Conservation (phyloP, 306 rosid genomes). For the Hippophae rhamnoides region DNA sequence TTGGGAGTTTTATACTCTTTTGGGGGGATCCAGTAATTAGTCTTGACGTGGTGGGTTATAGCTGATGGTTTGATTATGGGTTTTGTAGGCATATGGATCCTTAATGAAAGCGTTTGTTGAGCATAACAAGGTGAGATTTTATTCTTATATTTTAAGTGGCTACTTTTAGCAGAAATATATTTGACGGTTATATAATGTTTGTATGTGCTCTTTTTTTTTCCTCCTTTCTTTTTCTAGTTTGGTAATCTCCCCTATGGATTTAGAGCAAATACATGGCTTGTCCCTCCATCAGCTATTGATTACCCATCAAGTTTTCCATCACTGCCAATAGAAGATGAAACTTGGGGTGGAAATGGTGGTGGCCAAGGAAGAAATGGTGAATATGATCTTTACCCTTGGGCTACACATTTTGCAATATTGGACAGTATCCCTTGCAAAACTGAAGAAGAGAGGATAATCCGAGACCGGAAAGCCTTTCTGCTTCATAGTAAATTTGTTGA, state of each 20-base stretch:
- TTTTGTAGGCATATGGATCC: slow-evolving; percentile 70
- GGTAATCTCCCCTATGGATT: slow-evolving; percentile 95
- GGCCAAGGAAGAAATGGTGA: slow-evolving; percentile 69
- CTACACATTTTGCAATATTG: slow-evolving; percentile 55
- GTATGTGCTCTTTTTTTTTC: not conserved
- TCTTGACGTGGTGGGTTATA: slow-evolving; percentile 3
- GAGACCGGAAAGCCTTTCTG: slow-evolving; percentile 91
- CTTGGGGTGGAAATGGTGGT: slow-evolving; percentile 90
- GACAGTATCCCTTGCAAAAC: slow-evolving; percentile 84
- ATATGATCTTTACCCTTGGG: slow-evolving; percentile 61
- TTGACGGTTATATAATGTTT: slow-evolving; percentile 11
- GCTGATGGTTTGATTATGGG: not conserved
- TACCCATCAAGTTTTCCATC: slow-evolving; percentile 49
- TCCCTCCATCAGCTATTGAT: slow-evolving; percentile 69
- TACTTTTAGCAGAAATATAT: too few relatives aligned
- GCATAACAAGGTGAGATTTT: slow-evolving; percentile 65
- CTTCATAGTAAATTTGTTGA: slow-evolving; percentile 82
- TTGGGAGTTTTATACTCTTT: not conserved
- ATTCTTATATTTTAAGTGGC: slow-evolving; percentile 2
- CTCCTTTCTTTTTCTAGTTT: slow-evolving; percentile 39
- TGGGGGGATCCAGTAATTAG: not conserved
- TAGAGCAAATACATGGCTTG: slow-evolving; percentile 93
- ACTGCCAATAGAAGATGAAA: slow-evolving; percentile 77
- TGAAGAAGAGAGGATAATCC: slow-evolving; percentile 77
- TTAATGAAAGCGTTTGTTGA: slow-evolving; percentile 80